These are phyloP conservation scores for Sphagnum magellanicum DNA, from an alignment of 228 moss, liverwort and hornwort species.

Conservation along the genomic window DNA sequence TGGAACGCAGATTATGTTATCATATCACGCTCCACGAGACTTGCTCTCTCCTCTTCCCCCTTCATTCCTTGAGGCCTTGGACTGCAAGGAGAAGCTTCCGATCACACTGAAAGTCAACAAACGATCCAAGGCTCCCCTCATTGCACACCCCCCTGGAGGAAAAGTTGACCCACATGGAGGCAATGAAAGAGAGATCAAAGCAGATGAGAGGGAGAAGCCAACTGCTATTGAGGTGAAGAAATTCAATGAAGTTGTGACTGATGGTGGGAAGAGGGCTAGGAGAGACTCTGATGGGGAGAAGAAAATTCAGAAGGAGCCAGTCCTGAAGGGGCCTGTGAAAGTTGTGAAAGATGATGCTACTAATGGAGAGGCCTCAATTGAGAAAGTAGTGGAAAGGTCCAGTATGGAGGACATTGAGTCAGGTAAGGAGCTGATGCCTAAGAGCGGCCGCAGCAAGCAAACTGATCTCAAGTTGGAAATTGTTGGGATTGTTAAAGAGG, in stretches of 20 bases:
- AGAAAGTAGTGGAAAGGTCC: conserved; percentile 30
- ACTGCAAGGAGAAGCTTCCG: conserved; percentile 26
- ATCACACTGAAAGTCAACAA: conserved; percentile 21
- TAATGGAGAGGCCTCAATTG: conserved; percentile 30
- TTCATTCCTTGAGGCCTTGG: conserved; percentile 32
- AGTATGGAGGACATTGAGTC: conserved; percentile 33
- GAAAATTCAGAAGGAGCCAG: conserved; percentile 10
- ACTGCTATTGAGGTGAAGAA: conserved; percentile 28
- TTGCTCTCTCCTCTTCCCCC: conserved; percentile 67
- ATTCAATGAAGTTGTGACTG: conserved; percentile 15
- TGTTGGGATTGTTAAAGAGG: conserved; percentile 47
- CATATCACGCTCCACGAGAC: conserved; percentile 43
- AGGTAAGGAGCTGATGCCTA: conserved; percentile 23
- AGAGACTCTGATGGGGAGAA: conserved; percentile 43
- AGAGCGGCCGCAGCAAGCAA: conserved; percentile 32
- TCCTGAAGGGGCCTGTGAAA: conserved; percentile 1
- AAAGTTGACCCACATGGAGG: conserved; percentile 25
- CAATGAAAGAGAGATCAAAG: conserved; percentile 46
- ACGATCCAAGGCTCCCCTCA: conserved; percentile 17
- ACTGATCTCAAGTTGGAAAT: conserved; percentile 17
- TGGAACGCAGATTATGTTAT: conserved; percentile 71
- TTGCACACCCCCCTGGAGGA: conserved; percentile 20
- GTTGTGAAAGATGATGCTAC: conserved; percentile 33
- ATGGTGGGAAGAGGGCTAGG: conserved; percentile 38
- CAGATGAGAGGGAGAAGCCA: conserved; percentile 31